Base-by-base conservation (phyloP, 371 early-diverging fungal genomes). In the Fennellomyces sp. region DNA sequence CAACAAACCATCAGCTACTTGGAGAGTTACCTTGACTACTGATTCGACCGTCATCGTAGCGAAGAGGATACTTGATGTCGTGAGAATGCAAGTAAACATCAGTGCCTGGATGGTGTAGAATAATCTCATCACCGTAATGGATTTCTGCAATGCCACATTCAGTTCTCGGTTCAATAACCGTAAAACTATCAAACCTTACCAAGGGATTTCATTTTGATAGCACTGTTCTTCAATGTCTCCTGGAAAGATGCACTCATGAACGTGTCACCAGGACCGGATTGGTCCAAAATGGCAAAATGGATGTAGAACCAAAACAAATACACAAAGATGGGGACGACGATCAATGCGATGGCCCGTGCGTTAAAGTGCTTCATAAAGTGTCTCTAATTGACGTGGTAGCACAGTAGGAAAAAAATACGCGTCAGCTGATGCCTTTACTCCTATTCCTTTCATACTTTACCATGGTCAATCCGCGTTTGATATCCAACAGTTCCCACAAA, bases 181-280 rank as follows among this genome's bases (percentile, higher is more conserved):
- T 47, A 19, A 12, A 36, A 12, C 39, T 12, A 30, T 1, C 30
- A 0, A n/a, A 6, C 12, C 26, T 70, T 76, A 74, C 81, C 76
- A 23, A 78, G 54, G 10, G 85, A 62, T 52, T 80, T 79, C 51
- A 78, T 72, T 63, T 61, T 78, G 73, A 93, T 83, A 0, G 87
- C 80, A 73, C 89, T 97, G 61, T 94, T 95, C 13, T 76, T 66
- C 15, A 98, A 79, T 21, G 93, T 92, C 55, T 89, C 89, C 35
- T 98, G 97, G 81, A 98, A 98, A 42, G 73, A 69, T 15, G 93
- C 77, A 36, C 89, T 89, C 94, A 97, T 97, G 72, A 95, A 97
- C 2, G 82, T 83, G 70, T 98, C 98, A 41, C 99, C 99, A 17
- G 99, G 91, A 4, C 99, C 99, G 57, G 89, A 88, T 54, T 83